A percentile compares a stretch with the other conserved stretches of the same genome.
Evolutionary conservation across 148 eudicot species (phyloP).

Genomic region (Mesembryanthemum crystallinum): DNA sequence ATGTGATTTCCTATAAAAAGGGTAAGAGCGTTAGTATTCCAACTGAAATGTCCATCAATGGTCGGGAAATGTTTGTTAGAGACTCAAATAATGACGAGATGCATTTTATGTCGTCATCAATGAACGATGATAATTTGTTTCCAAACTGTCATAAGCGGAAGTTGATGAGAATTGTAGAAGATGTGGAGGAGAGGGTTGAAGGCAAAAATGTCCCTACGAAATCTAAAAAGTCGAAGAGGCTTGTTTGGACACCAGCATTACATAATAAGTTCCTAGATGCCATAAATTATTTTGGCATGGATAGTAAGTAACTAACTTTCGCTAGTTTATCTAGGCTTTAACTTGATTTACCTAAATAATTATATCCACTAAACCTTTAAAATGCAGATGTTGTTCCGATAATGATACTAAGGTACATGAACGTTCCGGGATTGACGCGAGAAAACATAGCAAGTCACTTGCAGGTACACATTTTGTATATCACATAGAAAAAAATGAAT

Average conservation of each 20-base stretch:
- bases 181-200: background rate
- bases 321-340: background rate
- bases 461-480: constrained; percentile 10
- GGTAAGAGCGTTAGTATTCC: background rate
- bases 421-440: constrained; percentile 19
- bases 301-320: constrained; percentile 9
- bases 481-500: too few species aligned
- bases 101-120: background rate
- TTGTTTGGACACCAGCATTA: constrained; percentile 20
- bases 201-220: background rate
- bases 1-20: background rate
- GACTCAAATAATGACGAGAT: background rate
- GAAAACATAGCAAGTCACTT: constrained; percentile 29
- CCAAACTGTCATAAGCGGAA: background rate
- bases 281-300: constrained; percentile 4
- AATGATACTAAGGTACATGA: constrained; percentile 28
- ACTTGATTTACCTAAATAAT: too few species aligned
- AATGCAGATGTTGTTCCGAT: constrained; percentile 27
- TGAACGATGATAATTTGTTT: background rate
- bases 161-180: background rate
- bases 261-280: constrained; percentile 28
- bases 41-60: background rate
- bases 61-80: background rate
- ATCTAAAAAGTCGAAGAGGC: constrained; percentile 7
- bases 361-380: too few species aligned